Conservation (phyloP, 1,284 basidiomycete genomes). For the Phaffia rhodozyma region DNA sequence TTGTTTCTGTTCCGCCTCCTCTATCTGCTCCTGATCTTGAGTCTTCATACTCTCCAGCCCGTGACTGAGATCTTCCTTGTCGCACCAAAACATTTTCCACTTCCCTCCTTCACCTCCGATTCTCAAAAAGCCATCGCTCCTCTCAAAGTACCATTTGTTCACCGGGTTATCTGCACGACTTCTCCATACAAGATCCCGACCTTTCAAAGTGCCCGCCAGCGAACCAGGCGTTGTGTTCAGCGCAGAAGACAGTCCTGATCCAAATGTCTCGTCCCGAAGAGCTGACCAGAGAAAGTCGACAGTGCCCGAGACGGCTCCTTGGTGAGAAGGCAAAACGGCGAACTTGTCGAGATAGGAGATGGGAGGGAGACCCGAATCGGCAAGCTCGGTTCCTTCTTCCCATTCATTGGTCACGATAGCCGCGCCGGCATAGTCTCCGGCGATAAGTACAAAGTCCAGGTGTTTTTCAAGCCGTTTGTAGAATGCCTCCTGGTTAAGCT, state of each 20-base stretch:
- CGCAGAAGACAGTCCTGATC: slow-evolving; percentile 82
- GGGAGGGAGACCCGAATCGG: slow-evolving; percentile 21
- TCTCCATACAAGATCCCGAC: slow-evolving; percentile 93
- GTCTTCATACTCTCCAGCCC: slow-evolving; percentile 40
- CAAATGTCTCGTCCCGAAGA: slow-evolving; percentile 94
- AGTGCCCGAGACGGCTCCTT: slow-evolving; percentile 77
- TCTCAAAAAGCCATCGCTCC: slow-evolving; percentile 78
- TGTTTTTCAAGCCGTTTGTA: slow-evolving; percentile 60
- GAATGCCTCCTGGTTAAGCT: slow-evolving; percentile 61
- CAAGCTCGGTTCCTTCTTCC: slow-evolving; percentile 13
- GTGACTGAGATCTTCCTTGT: slow-evolving; percentile 51
- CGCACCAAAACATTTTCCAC: slow-evolving; percentile 98
- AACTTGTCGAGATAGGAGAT: slow-evolving; percentile 98
- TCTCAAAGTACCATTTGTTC: slow-evolving; percentile 99
- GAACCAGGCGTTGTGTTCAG: slow-evolving; percentile 87
- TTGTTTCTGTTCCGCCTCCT: slow-evolving; percentile 28
- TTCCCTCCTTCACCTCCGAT: slow-evolving; percentile 43
- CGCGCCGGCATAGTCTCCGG: slow-evolving; percentile 90
- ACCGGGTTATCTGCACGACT: slow-evolving; percentile 84
- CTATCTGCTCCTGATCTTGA: slow-evolving; percentile 25
- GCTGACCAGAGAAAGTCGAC: slow-evolving; percentile 99
- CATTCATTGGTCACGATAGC: slow-evolving; percentile 86
- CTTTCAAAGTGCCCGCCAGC: slow-evolving; percentile 56
- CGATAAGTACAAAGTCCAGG: slow-evolving; percentile 87
- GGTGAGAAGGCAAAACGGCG: slow-evolving; percentile 83